A percentile compares a stretch with the other conserved stretches of the same genome.
These are phyloP conservation scores for Umbellularia californica DNA, from an alignment of 164 flowering plant species.

Conservation along the genomic window DNA sequence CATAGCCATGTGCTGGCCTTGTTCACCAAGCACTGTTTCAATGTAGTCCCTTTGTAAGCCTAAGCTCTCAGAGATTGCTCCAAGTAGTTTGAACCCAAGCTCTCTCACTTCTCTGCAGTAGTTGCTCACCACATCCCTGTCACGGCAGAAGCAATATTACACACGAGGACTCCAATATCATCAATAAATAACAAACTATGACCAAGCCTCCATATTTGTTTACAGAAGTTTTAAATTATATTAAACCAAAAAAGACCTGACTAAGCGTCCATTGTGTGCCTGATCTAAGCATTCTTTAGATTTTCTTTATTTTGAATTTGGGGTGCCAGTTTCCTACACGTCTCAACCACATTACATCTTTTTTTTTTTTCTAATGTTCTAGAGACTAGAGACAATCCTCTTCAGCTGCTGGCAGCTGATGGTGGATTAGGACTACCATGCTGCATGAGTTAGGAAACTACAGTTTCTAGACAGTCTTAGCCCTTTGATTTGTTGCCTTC, in stretches of 20 bases:
- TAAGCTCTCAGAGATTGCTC: conserved; percentile 62
- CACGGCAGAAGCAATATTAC: neutral
- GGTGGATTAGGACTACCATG: no score
- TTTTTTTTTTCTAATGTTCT: no score
- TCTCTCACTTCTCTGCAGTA: conserved; percentile 38
- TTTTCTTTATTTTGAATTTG: neutral
- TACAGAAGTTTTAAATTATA: no score
- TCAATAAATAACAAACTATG: neutral
- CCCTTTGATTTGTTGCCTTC: no score
- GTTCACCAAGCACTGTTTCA: conserved; percentile 26
- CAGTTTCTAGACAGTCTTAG: no score
- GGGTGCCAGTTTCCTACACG: no score
- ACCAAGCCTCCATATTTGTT: neutral
- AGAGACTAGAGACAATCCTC: no score
- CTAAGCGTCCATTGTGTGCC: neutral
- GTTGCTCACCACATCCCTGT: conserved; percentile 39
- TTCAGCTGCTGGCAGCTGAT: no score
- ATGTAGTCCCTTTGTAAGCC: conserved; percentile 44
- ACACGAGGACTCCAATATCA: neutral
- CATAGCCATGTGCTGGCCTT: conserved; percentile 65
- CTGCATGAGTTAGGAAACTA: no score
- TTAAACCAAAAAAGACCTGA: no score
- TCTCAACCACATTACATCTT: no score
- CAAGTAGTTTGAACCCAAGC: conserved; percentile 35
- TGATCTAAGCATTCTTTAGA: neutral